A percentile compares a stretch with the other conserved stretches of the same genome.
Evolutionary conservation across 805 yeast species (phyloP).

Genomic region (Clavispora vitiphila): DNA sequence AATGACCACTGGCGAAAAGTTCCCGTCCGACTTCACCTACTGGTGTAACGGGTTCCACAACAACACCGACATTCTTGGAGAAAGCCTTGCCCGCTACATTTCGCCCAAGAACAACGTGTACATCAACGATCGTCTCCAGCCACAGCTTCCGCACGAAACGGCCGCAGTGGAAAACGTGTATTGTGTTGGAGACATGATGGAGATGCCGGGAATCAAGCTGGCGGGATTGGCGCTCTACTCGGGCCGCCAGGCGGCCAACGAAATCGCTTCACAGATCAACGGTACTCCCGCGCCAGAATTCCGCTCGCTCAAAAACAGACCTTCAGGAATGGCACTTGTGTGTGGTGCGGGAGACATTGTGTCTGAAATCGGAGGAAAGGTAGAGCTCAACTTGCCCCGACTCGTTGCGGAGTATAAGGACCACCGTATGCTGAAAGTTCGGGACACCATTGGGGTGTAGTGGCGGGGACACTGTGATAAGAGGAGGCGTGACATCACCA

Average conservation of each 20-base stretch:
- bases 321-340: constrained; percentile 38
- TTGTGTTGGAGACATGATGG: constrained; percentile 36
- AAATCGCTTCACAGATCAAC: constrained; percentile 26
- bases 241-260: constrained; percentile 38
- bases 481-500: too few species aligned
- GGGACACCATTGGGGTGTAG: constrained; percentile 29
- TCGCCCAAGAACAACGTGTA: constrained; percentile 23
- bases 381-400: constrained; percentile 27
- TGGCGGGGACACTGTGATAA: too few species aligned
- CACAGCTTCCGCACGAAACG: constrained; percentile 15
- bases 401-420: constrained; percentile 37
- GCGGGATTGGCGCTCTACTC: constrained; percentile 44
- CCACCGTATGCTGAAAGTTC: constrained; percentile 37
- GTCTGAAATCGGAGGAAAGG: constrained; percentile 31
- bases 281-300: constrained; percentile 27
- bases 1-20: constrained; percentile 23
- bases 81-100: constrained; percentile 20
- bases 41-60: constrained; percentile 35
- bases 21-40: constrained; percentile 26
- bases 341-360: constrained; percentile 36
- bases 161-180: constrained; percentile 22
- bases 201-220: constrained; percentile 36
- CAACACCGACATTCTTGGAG: constrained; percentile 25
- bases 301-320: constrained; percentile 28
- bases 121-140: constrained; percentile 35